Base-by-base conservation (phyloP, 495 filamentous ascomycete genomes). In the Parathielavia appendiculata region DNA sequence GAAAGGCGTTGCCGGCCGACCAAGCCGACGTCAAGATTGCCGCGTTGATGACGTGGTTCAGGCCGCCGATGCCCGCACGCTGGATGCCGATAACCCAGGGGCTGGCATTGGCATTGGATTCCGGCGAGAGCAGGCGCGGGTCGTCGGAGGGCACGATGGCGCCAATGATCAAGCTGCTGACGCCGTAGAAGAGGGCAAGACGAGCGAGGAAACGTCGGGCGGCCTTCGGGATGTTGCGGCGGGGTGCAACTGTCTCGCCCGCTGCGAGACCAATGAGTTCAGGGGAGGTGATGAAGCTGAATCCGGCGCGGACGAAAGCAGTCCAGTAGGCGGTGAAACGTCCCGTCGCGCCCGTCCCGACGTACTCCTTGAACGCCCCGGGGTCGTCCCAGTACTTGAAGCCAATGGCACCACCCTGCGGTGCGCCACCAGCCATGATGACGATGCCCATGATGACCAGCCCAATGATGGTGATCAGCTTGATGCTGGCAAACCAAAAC, bases 201-300 rank as follows among this genome's bases (percentile, higher is more conserved):
- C 87, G 82, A 71, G 74, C 83, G 59, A 86, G 81, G 48, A 87
- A 88, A 66, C 87, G 87, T 55, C 79, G 77, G 41, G 88, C 87
- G 0, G 86, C 87, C 49, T 83, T 82, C 8, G 87, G 87, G 40
- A 91, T 81, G 58, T 87, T 88, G 68, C 86, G 82, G 56, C 86
- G 81, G 1, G 87, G 87, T 34, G 90, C 88, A 22, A 87, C 81
- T 7, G 88, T 88, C 74, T 92, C 89, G 57, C 86, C 87, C 4
- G 87, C 88, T 8, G 89, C 87, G 22, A 91, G 76, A 1, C 81
- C 76, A 63, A 79, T 76, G 11, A 79, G 69, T 34, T 79, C 76
- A 6, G 76, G 76, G 0, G 72, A 75, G 23, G 75, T 77, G 69
- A 79, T 71, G 63, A 79, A 79, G 32, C 75, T 75, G 64, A 78